Evolutionary conservation across 139 green algal genomes (phyloP).

Genomic region (Deuterostichococcus epilithicus): DNA sequence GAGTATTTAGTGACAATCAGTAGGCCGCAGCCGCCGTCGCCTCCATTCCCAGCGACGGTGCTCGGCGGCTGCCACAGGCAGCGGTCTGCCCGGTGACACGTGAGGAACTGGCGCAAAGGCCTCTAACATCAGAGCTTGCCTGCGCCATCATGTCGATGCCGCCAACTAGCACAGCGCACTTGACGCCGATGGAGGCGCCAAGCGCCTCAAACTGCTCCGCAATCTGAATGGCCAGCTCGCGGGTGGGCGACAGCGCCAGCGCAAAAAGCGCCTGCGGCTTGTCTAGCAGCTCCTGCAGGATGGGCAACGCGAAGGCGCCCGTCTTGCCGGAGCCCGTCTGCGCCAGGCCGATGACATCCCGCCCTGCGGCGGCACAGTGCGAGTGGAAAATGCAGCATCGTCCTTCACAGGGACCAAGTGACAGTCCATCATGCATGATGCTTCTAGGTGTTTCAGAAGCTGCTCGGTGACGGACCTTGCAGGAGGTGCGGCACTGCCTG

Average conservation of each 20-base stretch:
- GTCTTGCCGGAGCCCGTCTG: slow-evolving; percentile 98
- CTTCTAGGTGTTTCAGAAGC: too few species aligned
- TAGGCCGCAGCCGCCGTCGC: too few species aligned
- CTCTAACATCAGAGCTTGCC: slow-evolving; percentile 5
- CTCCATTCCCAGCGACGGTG: too few species aligned
- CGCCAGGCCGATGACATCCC: slow-evolving; percentile 96
- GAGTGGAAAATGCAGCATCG: too few species aligned
- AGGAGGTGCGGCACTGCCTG: slow-evolving; percentile 82
- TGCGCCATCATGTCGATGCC: slow-evolving; percentile 98
- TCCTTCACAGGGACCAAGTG: too few species aligned
- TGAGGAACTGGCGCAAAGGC: background rate
- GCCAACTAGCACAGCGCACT: slow-evolving; percentile 86
- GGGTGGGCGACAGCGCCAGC: slow-evolving; percentile 91
- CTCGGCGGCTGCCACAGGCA: too few species aligned
- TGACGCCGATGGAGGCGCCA: slow-evolving; percentile 83
- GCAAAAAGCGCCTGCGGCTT: slow-evolving; percentile 87
- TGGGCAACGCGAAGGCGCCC: slow-evolving; percentile 92
- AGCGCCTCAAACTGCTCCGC: slow-evolving; percentile 96
- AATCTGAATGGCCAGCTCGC: slow-evolving; percentile 99
- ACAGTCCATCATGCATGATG: too few species aligned
- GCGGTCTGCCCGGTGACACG: background rate
- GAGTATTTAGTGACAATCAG: too few species aligned
- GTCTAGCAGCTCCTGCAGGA: slow-evolving; percentile 90
- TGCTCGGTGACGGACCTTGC: too few species aligned
- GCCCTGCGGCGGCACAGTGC: slow-evolving; percentile 49